A percentile compares a stretch with the other conserved stretches of the same genome.
phyloP scores from a whole-genome alignment of 352 stramenopile genomes.

The Phytophthora citricola region DNA sequence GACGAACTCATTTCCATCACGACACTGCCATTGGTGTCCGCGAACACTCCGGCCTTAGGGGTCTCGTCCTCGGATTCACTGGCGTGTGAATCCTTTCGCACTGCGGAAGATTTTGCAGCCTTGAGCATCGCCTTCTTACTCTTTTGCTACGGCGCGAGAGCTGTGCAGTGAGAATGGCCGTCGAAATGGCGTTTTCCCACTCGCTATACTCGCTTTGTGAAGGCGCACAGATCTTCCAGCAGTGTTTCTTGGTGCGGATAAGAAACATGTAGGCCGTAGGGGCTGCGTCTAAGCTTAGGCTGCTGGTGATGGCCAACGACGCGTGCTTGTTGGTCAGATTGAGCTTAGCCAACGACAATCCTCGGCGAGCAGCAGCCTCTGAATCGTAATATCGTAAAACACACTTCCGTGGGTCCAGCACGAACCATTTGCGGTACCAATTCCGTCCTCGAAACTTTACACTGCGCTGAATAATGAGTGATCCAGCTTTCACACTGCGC shows the following conservation, averaged over 20 bases:
- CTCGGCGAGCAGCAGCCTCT: constrained; percentile 57
- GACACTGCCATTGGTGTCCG: constrained; percentile 17
- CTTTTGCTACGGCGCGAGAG: constrained; percentile 47
- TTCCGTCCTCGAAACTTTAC: constrained; percentile 74
- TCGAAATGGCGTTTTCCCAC: constrained; percentile 82
- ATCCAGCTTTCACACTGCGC: constrained; percentile 47
- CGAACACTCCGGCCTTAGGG: neutral
- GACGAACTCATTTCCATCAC: constrained; percentile 23
- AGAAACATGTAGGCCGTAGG: constrained; percentile 77
- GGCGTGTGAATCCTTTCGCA: constrained; percentile 28
- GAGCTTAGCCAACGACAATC: constrained; percentile 67
- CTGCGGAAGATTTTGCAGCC: constrained; percentile 21
- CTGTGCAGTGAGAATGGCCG: constrained; percentile 64
- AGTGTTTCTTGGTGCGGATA: constrained; percentile 65
- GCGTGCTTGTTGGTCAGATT: constrained; percentile 71
- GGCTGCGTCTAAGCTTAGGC: constrained; percentile 55
- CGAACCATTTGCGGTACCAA: constrained; percentile 88
- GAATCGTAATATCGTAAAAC: constrained; percentile 80
- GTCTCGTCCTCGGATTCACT: constrained; percentile 31
- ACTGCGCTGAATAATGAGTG: constrained; percentile 74
- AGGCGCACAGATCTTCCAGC: constrained; percentile 74
- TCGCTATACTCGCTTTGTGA: constrained; percentile 65
- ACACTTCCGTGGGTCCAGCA: constrained; percentile 67
- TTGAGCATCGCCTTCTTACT: constrained; percentile 44
- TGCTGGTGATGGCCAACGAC: constrained; percentile 69